These are phyloP conservation scores for Aeschynomene evenia DNA, from an alignment of 306 rosid species.

Conservation along the genomic window DNA sequence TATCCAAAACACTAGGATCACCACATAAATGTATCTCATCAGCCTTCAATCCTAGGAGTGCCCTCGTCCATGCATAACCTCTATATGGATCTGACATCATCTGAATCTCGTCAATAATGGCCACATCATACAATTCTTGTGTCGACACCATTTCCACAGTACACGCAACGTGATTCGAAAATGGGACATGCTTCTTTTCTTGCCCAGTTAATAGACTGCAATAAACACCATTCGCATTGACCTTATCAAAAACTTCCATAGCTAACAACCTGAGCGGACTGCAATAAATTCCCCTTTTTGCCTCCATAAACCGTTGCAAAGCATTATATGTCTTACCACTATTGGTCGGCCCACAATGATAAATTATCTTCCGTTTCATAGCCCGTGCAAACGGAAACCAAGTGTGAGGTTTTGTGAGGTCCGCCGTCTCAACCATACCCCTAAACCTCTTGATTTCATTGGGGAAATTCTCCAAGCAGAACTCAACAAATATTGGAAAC, in stretches of 20 bases:
- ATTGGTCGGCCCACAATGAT: constrained; percentile 96
- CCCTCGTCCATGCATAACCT: constrained; percentile 90
- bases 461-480: constrained; percentile 68
- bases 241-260: constrained; percentile 97
- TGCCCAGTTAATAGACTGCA: constrained; percentile 82
- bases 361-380: constrained; percentile 85
- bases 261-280: constrained; percentile 88
- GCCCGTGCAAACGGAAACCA: constrained; percentile 97
- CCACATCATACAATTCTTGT: constrained; percentile 78
- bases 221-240: constrained; percentile 77
- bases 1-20: constrained; percentile 81
- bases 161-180: constrained; percentile 76
- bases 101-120: constrained; percentile 87
- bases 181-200: constrained; percentile 80
- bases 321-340: constrained; percentile 96
- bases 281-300: constrained; percentile 77
- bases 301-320: constrained; percentile 83
- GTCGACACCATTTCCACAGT: constrained; percentile 93
- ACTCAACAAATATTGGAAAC: constrained; percentile 87
- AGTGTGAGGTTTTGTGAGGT: constrained; percentile 84
- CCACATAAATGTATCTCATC: constrained; percentile 87
- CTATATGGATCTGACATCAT: constrained; percentile 75
- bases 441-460: constrained; percentile 74
- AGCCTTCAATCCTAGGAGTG: constrained; percentile 86
- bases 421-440: constrained; percentile 62